Base-by-base conservation (phyloP, 2,329 filamentous ascomycete genomes). In the Trematosphaeria pertusa region DNA sequence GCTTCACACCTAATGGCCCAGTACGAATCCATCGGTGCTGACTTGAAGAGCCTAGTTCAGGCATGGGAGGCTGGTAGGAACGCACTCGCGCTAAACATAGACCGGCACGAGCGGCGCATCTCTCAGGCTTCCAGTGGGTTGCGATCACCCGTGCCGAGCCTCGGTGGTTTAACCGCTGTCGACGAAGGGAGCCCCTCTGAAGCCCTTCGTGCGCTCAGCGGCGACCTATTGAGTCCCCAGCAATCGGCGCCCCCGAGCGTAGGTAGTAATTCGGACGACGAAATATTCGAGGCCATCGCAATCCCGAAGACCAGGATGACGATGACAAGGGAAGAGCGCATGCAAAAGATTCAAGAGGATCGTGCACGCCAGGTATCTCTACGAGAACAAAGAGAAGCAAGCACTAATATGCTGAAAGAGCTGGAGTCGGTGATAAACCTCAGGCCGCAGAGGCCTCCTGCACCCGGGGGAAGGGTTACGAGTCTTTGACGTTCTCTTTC, bases 21-120 rank as follows among this genome's bases (percentile, higher is more conserved):
- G 64, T 99, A 97, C 71, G 94, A 99, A 46, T 93, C 91, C 4
- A 95, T 99, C 54, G 94, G 94, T 2, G 80, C 86, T 19, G 94
- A 99, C 64, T 80, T 99, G 34, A 87, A 87, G 67, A 74, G 72
- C 34, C 64, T 80, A 14, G 69, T 78, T 41, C 74, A 77, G 56
- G 76, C 77, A 2, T 80, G 77, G 77, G 77, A 80, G 51, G 58
- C 70, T 41, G 94, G 93, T 39, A 93, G 89, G 70, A 83, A 87
- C n/a, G 86, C 90, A 5, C 78, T 99, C 41, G 86, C 90, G 36
- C 84, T 85, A 43, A 92, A 88, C 57, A 88, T 96, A 63, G 87
- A 94, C 70, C 85, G 87, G 48, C 90, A 92, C 66, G 87, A 91
- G 69, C 86, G 71, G 10, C 73, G 75, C 26, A 77, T 79, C 30